A percentile compares a stretch with the other conserved stretches of the same genome.
These are phyloP conservation scores for Arthrobotrys conoides DNA, from an alignment of 2,329 filamentous ascomycete genomes.

Conservation along the genomic window DNA sequence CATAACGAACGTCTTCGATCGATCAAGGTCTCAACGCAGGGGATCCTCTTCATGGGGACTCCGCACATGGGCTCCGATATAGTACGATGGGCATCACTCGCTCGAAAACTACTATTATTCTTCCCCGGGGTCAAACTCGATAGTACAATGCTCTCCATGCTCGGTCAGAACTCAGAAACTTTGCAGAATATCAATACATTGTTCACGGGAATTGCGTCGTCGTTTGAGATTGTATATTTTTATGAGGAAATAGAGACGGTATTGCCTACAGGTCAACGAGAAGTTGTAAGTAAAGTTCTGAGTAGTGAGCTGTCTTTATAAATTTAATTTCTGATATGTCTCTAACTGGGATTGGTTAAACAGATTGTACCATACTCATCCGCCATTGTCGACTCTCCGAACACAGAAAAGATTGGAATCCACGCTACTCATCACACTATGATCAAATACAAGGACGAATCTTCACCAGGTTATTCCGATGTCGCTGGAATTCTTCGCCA, in stretches of 20 bases:
- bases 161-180: constrained; percentile 81
- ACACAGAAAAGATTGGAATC: constrained; percentile 71
- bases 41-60: constrained; percentile 82
- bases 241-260: constrained; percentile 82
- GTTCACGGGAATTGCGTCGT: constrained; percentile 79
- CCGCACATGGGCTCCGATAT: constrained; percentile 80
- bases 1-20: constrained; percentile 64
- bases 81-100: constrained; percentile 77
- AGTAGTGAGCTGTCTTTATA: neutral
- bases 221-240: constrained; percentile 79
- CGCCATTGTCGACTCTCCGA: constrained; percentile 72
- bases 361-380: constrained; percentile 79
- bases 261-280: constrained; percentile 65
- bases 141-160: constrained; percentile 76
- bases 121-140: constrained; percentile 79
- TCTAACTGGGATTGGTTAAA: neutral
- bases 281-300: constrained; percentile 58
- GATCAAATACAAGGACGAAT: constrained; percentile 78
- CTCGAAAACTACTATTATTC: constrained; percentile 78
- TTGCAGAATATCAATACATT: constrained; percentile 80
- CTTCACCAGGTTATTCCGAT: constrained; percentile 76
- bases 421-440: constrained; percentile 80
- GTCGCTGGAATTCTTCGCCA: constrained; percentile 69
- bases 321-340: neutral
- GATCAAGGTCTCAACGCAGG: constrained; percentile 72